Percentiles rank a stretch among this genome's conserved stretches.
These are phyloP conservation scores for Hygrophoropsis aurantiaca DNA, from an alignment of 768 basidiomycete genomes.

Conservation along the genomic window DNA sequence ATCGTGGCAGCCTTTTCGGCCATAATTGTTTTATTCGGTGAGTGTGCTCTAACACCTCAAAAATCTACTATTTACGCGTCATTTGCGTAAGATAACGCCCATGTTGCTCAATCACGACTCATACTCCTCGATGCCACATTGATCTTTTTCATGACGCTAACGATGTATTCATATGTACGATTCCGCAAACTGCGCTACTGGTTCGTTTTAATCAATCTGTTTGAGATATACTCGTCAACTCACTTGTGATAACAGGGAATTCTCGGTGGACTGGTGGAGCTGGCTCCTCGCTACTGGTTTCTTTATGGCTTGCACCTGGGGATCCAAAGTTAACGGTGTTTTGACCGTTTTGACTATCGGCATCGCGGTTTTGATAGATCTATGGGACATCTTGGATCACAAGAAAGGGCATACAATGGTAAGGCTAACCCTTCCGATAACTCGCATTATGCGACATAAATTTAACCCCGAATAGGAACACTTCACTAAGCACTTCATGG, in stretches of 20 bases:
- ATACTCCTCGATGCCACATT: constrained; percentile 93
- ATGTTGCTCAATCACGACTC: constrained; percentile 92
- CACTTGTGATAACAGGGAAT: constrained; percentile 57
- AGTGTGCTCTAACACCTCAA: constrained; percentile 25
- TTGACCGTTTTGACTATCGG: constrained; percentile 89
- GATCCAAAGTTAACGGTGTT: constrained; percentile 96
- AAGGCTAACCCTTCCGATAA: constrained; percentile 4
- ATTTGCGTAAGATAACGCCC: constrained; percentile 77
- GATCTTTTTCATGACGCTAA: constrained; percentile 94
- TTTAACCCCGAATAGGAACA: constrained; percentile 56
- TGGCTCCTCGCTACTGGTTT: constrained; percentile 90
- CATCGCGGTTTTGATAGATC: constrained; percentile 85
- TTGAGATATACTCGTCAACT: background rate
- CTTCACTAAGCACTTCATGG: constrained; percentile 86
- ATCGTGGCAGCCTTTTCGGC: constrained; percentile 91
- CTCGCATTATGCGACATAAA: background rate
- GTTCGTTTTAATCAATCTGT: constrained; percentile 40
- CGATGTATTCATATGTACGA: constrained; percentile 89
- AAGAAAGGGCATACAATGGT: constrained; percentile 82
- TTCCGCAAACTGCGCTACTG: constrained; percentile 93
- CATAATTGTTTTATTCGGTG: constrained; percentile 82
- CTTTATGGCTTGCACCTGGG: constrained; percentile 95
- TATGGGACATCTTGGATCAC: constrained; percentile 92
- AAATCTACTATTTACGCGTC: constrained; percentile 7
- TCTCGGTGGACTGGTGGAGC: constrained; percentile 88